These are phyloP conservation scores for Agaricus subrufescens DNA, from an alignment of 768 basidiomycete species.

Conservation along the genomic window DNA sequence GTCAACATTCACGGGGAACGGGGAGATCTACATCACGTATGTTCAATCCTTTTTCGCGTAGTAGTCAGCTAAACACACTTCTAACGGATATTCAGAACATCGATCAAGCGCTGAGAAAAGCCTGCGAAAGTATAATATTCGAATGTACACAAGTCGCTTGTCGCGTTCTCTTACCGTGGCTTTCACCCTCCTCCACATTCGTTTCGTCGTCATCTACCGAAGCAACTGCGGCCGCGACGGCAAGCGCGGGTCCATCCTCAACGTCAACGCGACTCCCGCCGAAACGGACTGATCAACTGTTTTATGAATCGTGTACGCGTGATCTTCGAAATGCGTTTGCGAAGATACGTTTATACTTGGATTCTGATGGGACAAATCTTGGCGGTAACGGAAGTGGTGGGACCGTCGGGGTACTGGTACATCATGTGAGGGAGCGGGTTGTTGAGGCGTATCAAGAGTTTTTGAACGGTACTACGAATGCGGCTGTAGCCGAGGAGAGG, in stretches of 20 bases:
- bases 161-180: constrained; percentile 59
- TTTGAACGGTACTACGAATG: constrained; percentile 26
- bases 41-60: constrained; percentile 13
- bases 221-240: not conserved
- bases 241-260: not conserved
- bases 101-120: constrained; percentile 78
- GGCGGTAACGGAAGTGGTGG: constrained; percentile 42
- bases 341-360: constrained; percentile 72
- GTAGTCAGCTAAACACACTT: not conserved
- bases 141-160: constrained; percentile 55
- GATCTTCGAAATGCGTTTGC: constrained; percentile 52
- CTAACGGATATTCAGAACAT: constrained; percentile 51
- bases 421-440: constrained; percentile 71
- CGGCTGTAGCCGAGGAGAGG: constrained; percentile 39
- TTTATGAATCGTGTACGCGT: constrained; percentile 49
- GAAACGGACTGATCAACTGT: constrained; percentile 21
- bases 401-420: constrained; percentile 73
- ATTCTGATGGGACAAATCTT: constrained; percentile 16
- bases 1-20: constrained; percentile 49
- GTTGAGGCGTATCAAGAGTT: constrained; percentile 68
- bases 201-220: constrained; percentile 8
- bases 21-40: constrained; percentile 65
- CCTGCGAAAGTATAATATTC: constrained; percentile 81
- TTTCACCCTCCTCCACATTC: constrained; percentile 38
- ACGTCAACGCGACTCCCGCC: constrained; percentile 10